These are phyloP conservation scores for Cryomyces antarcticus DNA, from an alignment of 495 filamentous ascomycete genomes.

Conservation along the genomic window DNA sequence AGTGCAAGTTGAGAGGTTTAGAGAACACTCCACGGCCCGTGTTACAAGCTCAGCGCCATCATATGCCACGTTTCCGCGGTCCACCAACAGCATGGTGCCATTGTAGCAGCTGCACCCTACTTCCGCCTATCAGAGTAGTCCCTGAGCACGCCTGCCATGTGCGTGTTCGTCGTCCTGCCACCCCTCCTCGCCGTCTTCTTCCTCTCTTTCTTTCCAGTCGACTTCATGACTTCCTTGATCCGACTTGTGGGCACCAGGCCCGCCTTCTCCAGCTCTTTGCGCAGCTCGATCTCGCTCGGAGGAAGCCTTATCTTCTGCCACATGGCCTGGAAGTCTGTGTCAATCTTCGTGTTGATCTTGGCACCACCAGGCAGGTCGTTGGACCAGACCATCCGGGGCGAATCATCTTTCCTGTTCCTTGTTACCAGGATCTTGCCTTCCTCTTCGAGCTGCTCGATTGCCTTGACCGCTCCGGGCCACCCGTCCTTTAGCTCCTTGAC, in stretches of 20 bases:
- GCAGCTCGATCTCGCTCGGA: constrained; percentile 43
- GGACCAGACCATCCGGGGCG: constrained; percentile 67
- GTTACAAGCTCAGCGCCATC: no score
- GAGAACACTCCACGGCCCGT: no score
- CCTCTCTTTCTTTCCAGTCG: constrained; percentile 45
- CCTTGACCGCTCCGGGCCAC: constrained; percentile 63
- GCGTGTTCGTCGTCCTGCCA: constrained; percentile 77
- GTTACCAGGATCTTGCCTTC: constrained; percentile 65
- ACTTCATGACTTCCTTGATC: constrained; percentile 33
- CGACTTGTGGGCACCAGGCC: constrained; percentile 25
- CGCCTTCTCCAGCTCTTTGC: constrained; percentile 27
- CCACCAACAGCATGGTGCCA: no score
- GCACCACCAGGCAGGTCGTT: constrained; percentile 36
- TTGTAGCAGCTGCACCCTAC: constrained; percentile 1
- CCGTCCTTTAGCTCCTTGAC: constrained; percentile 88
- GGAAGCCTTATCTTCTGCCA: constrained; percentile 74
- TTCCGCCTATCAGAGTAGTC: constrained; percentile 54
- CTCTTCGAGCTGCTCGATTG: constrained; percentile 57
- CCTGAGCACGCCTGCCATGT: constrained; percentile 75
- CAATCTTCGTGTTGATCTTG: constrained; percentile 50
- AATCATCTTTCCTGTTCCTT: constrained; percentile 81
- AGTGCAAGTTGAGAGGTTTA: no score
- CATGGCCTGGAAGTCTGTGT: constrained; percentile 59
- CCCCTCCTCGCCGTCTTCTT: constrained; percentile 44
- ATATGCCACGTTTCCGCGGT: no score